Conservation (phyloP, 148 eudicot genomes). For the Vaccinium darrowii region DNA sequence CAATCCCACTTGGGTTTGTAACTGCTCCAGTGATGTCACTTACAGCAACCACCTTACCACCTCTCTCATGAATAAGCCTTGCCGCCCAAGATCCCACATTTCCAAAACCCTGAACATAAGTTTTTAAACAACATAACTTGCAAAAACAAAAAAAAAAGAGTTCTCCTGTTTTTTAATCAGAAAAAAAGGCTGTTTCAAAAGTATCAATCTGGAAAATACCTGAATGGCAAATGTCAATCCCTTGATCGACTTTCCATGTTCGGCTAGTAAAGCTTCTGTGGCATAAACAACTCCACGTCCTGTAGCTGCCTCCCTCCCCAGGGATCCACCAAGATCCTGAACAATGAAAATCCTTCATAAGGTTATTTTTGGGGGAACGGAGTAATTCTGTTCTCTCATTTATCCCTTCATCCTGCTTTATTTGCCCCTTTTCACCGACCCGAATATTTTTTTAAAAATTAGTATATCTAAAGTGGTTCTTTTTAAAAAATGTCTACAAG, state of each 20-base stretch:
- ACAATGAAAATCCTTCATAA: not conserved
- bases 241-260: constrained; percentile 48
- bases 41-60: constrained; percentile 67
- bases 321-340: constrained; percentile 50
- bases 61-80: constrained; percentile 56
- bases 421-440: not conserved
- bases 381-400: not conserved
- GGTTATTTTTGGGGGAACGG: not conserved
- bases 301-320: constrained; percentile 63
- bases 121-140: not conserved
- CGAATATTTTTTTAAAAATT: not conserved
- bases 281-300: constrained; percentile 60
- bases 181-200: not conserved
- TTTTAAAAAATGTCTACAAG: not conserved
- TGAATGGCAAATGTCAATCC: constrained; percentile 49
- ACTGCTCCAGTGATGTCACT: constrained; percentile 72
- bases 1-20: constrained; percentile 45
- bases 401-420: not conserved
- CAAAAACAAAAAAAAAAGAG: not conserved
- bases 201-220: constrained; percentile 22
- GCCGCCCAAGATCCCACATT: constrained; percentile 79
- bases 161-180: not conserved
- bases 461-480: not conserved
- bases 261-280: constrained; percentile 53
- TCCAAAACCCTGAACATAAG: constrained; percentile 48